Evolutionary conservation across 768 basidiomycete genomes (phyloP).

Genomic region (Leccinum broughii): DNA sequence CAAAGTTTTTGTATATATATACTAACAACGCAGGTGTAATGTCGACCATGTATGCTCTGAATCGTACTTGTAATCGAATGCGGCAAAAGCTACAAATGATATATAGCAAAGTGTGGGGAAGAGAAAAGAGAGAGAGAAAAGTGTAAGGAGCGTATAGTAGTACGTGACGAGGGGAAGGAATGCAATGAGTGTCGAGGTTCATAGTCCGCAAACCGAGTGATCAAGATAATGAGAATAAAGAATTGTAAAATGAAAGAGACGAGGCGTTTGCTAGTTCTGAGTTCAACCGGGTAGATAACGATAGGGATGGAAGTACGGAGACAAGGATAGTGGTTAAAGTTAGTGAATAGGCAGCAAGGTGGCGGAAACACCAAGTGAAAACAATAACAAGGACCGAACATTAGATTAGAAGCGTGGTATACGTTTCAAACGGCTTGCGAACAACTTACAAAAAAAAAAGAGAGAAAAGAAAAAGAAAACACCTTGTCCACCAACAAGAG

Average conservation of each 20-base stretch:
- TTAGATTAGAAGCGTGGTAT: slow-evolving; percentile 23
- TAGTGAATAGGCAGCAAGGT: background rate
- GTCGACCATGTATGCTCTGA: slow-evolving; percentile 10
- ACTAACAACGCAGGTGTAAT: slow-evolving; percentile 8
- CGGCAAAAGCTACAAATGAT: slow-evolving; percentile 15
- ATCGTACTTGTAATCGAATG: slow-evolving; percentile 7
- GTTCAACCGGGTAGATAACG: background rate
- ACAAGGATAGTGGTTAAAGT: background rate
- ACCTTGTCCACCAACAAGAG: slow-evolving; percentile 10
- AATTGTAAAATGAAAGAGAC: background rate
- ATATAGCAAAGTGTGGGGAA: background rate
- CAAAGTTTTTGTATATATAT: background rate
- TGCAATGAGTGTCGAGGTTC: slow-evolving; percentile 16
- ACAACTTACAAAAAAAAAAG: slow-evolving; percentile 4
- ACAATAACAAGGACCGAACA: slow-evolving; percentile 1
- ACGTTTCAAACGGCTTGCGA: slow-evolving; percentile 12
- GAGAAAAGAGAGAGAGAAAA: background rate
- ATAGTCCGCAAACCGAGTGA: slow-evolving; percentile 4
- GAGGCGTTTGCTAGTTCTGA: slow-evolving; percentile 12
- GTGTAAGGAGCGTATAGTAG: background rate
- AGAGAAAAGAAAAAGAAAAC: background rate
- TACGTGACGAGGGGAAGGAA: background rate
- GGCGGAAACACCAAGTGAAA: background rate
- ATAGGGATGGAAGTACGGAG: slow-evolving; percentile 7
- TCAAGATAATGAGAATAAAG: background rate